Evolutionary conservation across 345 rosid species (phyloP), one percentile per base, ranked within the genome.

Genomic region (Viola odorata): DNA sequence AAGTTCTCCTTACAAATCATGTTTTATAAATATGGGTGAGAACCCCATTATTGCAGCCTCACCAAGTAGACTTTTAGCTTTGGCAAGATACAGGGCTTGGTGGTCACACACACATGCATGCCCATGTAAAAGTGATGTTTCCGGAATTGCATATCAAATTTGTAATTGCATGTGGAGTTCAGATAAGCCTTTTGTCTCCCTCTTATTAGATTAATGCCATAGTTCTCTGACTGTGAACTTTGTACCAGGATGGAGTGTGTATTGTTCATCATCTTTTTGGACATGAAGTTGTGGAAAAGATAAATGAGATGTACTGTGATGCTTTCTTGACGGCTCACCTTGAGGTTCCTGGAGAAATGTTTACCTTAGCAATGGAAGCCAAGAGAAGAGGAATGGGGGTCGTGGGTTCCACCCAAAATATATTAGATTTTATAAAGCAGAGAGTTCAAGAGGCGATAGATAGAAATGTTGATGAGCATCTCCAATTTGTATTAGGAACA

Each of bases 301-400:
- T 94, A 69, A 86, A 81, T 64, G 89, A 88, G 57, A 81, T 88
- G 89, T 82, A 94, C 58, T 83, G 87, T 50, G 97, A 94, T 55
- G 92, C 99, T 67, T 90, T 84, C 69, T 83, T 94, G 58, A 94
- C 96, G 5, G 99, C 97, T 6, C 99, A 94, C 67, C 85, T 94
- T 5, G 92, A 94, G 77, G 97, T 90, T 68, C 99, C 99, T 13
- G 97, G 97, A 63, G 99, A 94, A 81, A 94, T 94, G 99, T 90
- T 94, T 75, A 77, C 96, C 42, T 70, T 94, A 73, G 99, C 99
- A 55, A 90, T 88, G 89, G 97, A 94, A 64, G 92, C 97, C 12
- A 88, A 86, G 79, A 72, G 79, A 71, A 80, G 99, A 72, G 99
- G 84, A 67, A 94, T 94, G 99, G 99, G 97, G 53, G 85, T 85